phyloP scores from a whole-genome alignment of 192 early-diverging fungal species.

The Backusella psychrophila region DNA sequence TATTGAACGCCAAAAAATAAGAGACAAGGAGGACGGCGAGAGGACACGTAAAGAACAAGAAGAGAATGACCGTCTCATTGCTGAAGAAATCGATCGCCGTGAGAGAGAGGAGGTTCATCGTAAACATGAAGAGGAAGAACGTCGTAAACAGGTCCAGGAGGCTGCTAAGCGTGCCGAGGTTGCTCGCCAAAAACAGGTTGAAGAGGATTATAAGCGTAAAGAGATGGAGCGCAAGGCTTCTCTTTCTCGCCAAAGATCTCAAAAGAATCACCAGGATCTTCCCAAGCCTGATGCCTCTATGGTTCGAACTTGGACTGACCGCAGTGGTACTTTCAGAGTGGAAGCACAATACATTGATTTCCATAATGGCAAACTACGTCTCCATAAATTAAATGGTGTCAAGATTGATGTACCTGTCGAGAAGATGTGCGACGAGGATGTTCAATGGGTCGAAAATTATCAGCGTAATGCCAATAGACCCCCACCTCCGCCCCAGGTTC shows the following conservation, averaged over 20 bases:
- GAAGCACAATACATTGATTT: constrained; percentile 85
- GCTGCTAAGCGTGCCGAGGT: constrained; percentile 19
- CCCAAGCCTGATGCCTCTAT: constrained; percentile 25
- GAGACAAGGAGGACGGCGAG: constrained; percentile 26
- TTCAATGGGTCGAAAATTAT: constrained; percentile 46
- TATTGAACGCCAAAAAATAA: neutral
- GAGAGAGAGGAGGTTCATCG: constrained; percentile 3
- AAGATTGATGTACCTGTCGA: constrained; percentile 90
- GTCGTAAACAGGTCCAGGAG: constrained; percentile 36
- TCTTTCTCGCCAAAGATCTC: neutral
- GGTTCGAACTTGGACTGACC: constrained; percentile 88
- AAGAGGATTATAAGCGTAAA: constrained; percentile 32
- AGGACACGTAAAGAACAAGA: constrained; percentile 16
- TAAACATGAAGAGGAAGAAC: constrained; percentile 33
- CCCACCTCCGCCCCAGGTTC: neutral
- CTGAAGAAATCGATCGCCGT: constrained; percentile 25
- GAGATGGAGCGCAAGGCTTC: constrained; percentile 26
- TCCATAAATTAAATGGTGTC: constrained; percentile 95
- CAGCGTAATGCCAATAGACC: constrained; percentile 10
- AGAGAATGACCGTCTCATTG: constrained; percentile 18
- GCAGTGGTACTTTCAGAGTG: constrained; percentile 86
- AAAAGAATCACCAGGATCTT: constrained; percentile 10
- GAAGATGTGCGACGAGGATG: constrained; percentile 72
- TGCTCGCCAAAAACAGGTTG: constrained; percentile 19
- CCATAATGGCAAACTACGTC: constrained; percentile 80